Evolutionary conservation across 2,329 filamentous ascomycete species (phyloP), one percentile per base, ranked within the genome.

Genomic region (Sclerotinia borealis): DNA sequence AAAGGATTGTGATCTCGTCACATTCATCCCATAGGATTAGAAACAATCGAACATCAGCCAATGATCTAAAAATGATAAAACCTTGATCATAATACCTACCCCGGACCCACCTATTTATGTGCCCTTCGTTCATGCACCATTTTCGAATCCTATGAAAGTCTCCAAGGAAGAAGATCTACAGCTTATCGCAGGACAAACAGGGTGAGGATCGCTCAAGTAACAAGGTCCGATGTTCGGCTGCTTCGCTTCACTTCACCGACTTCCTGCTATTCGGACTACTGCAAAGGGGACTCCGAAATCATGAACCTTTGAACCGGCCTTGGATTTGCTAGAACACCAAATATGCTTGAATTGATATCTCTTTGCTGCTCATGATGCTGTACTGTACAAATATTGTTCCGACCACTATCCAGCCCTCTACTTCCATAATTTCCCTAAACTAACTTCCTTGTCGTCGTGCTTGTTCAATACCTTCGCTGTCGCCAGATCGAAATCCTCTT

Each of bases 401-500:
- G 43, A n/a, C 45, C 43, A 62, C 25, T 36, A 31, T 8, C 43
- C 37, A 31, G 27, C 41, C 48, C 27, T 65, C 68, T 83, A 91
- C 82, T 91, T 91, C 86, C 87, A 96, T 73, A 96, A 81, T 80
- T 96, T 96, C 75, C 89, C 90, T 73, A 96, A 81, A 74, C 89
- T 92, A 71, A 92, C 90, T 77, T 96, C 93, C 85, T 98, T 98
- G 78, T 99, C 95, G 74, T 98, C 95, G 77, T 98, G 95, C 84
- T 97, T 98, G 86, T 99, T 98, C 76, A 99, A 85, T 66, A 99
- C 93, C 90, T 99, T 99, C 76, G 95, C 95, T 8, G 95, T 99
- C 39, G 95, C 95, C 67, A 99, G 84, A 77, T 99, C 95, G 76
- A 99, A 99, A 79, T 99, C 95, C 79, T 99, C 95, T 77, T 99